phyloP scores from a whole-genome alignment of 306 rosid species.

The Prinsepia uniflora region DNA sequence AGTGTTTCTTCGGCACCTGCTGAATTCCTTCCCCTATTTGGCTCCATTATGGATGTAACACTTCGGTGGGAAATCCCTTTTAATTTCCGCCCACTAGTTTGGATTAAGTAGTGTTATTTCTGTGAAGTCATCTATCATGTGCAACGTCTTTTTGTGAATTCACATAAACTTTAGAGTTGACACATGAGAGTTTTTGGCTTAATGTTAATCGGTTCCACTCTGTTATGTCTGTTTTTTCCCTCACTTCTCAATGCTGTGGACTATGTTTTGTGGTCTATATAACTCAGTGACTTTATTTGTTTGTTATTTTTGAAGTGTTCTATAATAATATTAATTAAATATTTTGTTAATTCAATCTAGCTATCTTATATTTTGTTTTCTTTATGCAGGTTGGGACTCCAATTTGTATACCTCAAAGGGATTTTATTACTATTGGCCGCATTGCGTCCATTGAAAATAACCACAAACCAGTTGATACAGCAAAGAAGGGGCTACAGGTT shows the following conservation, averaged over 20 bases:
- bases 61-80: background rate
- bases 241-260: background rate
- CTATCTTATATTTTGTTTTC: constrained; percentile 19
- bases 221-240: background rate
- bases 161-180: background rate
- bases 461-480: constrained; percentile 80
- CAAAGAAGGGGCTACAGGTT: constrained; percentile 82
- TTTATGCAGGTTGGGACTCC: constrained; percentile 84
- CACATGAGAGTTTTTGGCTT: background rate
- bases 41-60: background rate
- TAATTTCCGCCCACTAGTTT: background rate
- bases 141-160: background rate
- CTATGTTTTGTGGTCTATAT: background rate
- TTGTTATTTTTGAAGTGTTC: background rate
- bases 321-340: background rate
- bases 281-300: background rate
- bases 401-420: constrained; percentile 80
- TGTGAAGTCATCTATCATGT: background rate
- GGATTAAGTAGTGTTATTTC: background rate
- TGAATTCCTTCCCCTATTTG: background rate
- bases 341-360: background rate
- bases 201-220: background rate
- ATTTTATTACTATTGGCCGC: constrained; percentile 79
- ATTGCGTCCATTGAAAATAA: constrained; percentile 86
- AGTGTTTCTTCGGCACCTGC: background rate